A percentile compares a stretch with the other conserved stretches of the same genome.
Evolutionary conservation across 805 yeast genomes (phyloP).

Genomic region (Teunomyces cretensis): DNA sequence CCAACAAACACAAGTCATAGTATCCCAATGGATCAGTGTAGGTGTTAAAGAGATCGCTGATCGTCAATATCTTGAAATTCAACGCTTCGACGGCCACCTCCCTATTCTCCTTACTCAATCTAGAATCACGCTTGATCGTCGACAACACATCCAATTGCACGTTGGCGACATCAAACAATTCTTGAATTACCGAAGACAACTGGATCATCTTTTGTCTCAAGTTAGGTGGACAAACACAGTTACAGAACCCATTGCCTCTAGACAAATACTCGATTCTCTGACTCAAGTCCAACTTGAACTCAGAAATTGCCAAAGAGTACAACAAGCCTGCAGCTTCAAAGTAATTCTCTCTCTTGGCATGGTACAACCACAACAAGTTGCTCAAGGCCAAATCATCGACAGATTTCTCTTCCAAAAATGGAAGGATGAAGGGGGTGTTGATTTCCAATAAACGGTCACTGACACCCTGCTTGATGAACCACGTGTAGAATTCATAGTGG

Average conservation of each 20-base stretch:
- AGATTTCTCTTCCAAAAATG: slow-evolving; percentile 71
- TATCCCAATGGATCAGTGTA: slow-evolving; percentile 88
- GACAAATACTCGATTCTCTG: slow-evolving; percentile 86
- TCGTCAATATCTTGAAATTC: slow-evolving; percentile 62
- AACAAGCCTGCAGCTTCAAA: slow-evolving; percentile 78
- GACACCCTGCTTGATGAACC: slow-evolving; percentile 79
- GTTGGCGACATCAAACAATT: slow-evolving; percentile 81
- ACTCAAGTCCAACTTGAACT: slow-evolving; percentile 62
- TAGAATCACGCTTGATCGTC: slow-evolving; percentile 50
- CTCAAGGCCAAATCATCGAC: slow-evolving; percentile 68
- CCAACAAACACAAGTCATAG: slow-evolving; percentile 72
- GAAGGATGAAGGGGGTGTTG: slow-evolving; percentile 76
- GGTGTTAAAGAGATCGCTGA: slow-evolving; percentile 79
- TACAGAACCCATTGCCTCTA: slow-evolving; percentile 90
- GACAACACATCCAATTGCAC: slow-evolving; percentile 68
- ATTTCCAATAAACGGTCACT: slow-evolving; percentile 76
- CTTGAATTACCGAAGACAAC: slow-evolving; percentile 67
- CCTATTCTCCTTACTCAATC: slow-evolving; percentile 50
- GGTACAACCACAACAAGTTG: slow-evolving; percentile 83
- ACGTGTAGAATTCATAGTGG: slow-evolving; percentile 88
- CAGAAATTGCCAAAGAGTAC: slow-evolving; percentile 70
- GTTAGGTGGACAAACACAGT: slow-evolving; percentile 75
- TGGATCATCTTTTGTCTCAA: slow-evolving; percentile 75
- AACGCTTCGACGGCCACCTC: slow-evolving; percentile 52
- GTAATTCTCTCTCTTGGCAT: slow-evolving; percentile 76